These are phyloP conservation scores for Flaveria ramosissima DNA, from an alignment of 129 eudicot species.

Conservation along the genomic window DNA sequence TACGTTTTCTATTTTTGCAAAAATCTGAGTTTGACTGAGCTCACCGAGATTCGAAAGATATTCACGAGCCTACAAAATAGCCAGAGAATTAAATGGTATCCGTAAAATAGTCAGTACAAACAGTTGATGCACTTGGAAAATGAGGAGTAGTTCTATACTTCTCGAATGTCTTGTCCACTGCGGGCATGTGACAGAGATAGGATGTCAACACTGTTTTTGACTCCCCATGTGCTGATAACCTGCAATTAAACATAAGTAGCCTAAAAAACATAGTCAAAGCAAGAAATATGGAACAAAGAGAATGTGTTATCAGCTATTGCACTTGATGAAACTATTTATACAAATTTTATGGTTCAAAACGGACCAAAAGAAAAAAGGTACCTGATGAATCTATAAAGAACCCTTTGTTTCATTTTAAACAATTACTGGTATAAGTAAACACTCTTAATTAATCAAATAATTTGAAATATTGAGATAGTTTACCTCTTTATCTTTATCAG, in stretches of 20 bases:
- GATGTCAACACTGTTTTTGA: conserved; percentile 75
- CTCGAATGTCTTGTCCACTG: conserved; percentile 75
- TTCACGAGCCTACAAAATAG: conserved; percentile 65
- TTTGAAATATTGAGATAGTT: neutral
- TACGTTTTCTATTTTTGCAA: conserved; percentile 82
- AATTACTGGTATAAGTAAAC: neutral
- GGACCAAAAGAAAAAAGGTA: neutral
- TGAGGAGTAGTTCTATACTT: conserved; percentile 41
- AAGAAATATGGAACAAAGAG: conserved; percentile 10
- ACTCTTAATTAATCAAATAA: neutral
- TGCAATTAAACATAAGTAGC: conserved; percentile 30
- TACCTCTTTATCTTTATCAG: conserved; percentile 88
- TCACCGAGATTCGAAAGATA: conserved; percentile 71
- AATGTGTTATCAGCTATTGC: neutral
- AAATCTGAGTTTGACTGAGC: conserved; percentile 73
- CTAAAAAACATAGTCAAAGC: conserved; percentile 22
- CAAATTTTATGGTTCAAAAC: neutral
- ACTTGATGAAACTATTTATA: neutral
- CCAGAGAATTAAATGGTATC: neutral
- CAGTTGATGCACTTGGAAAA: neutral
- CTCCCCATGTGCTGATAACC: conserved; percentile 93
- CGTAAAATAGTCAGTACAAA: neutral
- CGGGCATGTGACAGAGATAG: conserved; percentile 86
- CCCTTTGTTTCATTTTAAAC: conserved; percentile 1
- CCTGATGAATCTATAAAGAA: neutral